Percentiles rank a stretch among this genome's conserved stretches.
These are phyloP conservation scores for Grosmannia clavigera DNA, from an alignment of 2,329 filamentous ascomycete species.

Conservation along the genomic window DNA sequence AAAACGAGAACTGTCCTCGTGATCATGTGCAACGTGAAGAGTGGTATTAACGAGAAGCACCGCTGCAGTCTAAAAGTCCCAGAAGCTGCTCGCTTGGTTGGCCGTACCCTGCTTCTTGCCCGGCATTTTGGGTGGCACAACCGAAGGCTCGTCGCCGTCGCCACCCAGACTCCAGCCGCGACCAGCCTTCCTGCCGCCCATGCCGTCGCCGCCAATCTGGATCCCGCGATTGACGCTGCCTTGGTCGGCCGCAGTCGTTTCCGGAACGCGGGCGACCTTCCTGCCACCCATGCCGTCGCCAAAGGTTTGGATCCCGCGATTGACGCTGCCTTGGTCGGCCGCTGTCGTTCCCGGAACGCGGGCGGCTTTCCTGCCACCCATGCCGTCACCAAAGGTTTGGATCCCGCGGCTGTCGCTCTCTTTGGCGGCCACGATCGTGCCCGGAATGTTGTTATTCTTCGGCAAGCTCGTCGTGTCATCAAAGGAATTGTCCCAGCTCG, in stretches of 20 bases:
- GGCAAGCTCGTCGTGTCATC: slow-evolving; percentile 34
- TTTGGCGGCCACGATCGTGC: slow-evolving; percentile 7
- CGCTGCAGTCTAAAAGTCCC: slow-evolving; percentile 29
- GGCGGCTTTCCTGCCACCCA: slow-evolving; percentile 46
- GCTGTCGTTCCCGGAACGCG: slow-evolving; percentile 14
- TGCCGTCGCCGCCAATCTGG: slow-evolving; percentile 43
- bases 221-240: slow-evolving; percentile 24
- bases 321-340: slow-evolving; percentile 7
- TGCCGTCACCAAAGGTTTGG: slow-evolving; percentile 47
- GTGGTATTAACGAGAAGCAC: not conserved
- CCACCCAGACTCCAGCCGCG: slow-evolving; percentile 49
- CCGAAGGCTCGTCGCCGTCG: slow-evolving; percentile 26
- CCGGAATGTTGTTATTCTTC: slow-evolving; percentile 35
- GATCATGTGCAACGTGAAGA: not conserved
- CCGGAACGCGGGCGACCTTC: slow-evolving; percentile 29
- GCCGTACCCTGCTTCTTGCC: slow-evolving; percentile 26
- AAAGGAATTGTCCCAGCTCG: slow-evolving; percentile 39
- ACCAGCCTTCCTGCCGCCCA: slow-evolving; percentile 46
- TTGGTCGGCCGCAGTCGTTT: not conserved
- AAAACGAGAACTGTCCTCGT: too few relatives aligned
- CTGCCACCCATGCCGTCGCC: slow-evolving; percentile 57
- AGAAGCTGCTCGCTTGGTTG: slow-evolving; percentile 27
- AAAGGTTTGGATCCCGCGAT: slow-evolving; percentile 33
- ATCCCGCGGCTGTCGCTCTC: slow-evolving; percentile 24
- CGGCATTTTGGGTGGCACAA: slow-evolving; percentile 20